Evolutionary conservation across 2,329 filamentous ascomycete genomes (phyloP).

Genomic region (Colletotrichum tropicale): DNA sequence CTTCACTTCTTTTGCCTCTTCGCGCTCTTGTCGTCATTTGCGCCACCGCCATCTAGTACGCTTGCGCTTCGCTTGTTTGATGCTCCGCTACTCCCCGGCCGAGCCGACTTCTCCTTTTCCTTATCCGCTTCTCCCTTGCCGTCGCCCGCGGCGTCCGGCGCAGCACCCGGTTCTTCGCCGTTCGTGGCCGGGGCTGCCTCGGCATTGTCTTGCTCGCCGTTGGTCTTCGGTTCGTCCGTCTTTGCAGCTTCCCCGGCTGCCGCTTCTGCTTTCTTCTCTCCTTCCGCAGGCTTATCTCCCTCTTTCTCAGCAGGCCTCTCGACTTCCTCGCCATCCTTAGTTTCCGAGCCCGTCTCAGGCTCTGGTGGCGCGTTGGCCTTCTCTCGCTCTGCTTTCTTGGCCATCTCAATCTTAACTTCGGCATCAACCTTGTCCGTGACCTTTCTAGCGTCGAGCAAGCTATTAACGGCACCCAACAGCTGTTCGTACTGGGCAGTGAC

Average conservation of each 20-base stretch:
- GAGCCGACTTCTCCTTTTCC: constrained; percentile 33
- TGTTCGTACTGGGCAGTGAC: constrained; percentile 75
- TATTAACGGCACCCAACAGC: constrained; percentile 70
- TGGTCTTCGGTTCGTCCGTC: constrained; percentile 1
- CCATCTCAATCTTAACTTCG: constrained; percentile 67
- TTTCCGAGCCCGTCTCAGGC: neutral
- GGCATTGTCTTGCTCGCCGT: constrained; percentile 7
- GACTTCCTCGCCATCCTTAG: neutral
- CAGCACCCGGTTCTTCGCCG: neutral
- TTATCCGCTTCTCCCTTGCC: constrained; percentile 25
- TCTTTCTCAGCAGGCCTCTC: neutral
- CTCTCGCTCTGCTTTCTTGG: constrained; percentile 59
- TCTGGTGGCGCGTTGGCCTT: constrained; percentile 32
- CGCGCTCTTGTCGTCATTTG: constrained; percentile 66
- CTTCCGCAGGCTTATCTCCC: neutral
- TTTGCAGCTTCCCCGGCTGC: neutral
- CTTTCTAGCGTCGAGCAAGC: constrained; percentile 76
- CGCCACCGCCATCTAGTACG: constrained; percentile 63
- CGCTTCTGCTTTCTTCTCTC: neutral
- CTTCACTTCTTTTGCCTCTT: constrained; percentile 62
- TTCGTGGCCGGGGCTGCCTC: neutral
- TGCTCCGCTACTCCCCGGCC: constrained; percentile 43
- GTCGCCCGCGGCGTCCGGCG: constrained; percentile 10
- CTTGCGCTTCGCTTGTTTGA: constrained; percentile 82
- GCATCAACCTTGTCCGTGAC: constrained; percentile 76